Conservation (phyloP, 129 eudicot species). For the Centella asiatica region DNA sequence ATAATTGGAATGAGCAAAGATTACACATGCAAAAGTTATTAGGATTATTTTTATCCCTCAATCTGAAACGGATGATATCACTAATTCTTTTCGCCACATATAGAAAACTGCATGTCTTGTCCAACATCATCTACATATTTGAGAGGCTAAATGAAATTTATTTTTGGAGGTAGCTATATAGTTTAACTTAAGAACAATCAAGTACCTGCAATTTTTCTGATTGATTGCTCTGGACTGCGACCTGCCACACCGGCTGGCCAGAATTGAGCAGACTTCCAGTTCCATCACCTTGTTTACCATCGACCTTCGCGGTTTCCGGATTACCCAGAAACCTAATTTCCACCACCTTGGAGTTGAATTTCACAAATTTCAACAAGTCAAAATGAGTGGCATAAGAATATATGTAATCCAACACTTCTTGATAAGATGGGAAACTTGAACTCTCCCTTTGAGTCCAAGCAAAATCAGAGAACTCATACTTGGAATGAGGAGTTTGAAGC, state of each 20-base stretch:
- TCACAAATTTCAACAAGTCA: constrained; percentile 60
- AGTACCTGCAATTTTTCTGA: constrained; percentile 41
- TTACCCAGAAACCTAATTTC: constrained; percentile 57
- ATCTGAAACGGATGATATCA: no score
- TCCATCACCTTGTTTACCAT: constrained; percentile 10
- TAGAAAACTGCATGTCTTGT: background rate
- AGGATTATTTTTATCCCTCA: no score
- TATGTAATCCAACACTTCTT: constrained; percentile 65
- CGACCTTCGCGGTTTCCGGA: background rate
- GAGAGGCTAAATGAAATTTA: no score
- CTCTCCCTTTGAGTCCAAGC: constrained; percentile 82
- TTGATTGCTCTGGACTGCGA: constrained; percentile 48
- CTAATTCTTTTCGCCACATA: no score
- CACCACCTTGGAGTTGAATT: constrained; percentile 71
- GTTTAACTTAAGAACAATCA: background rate
- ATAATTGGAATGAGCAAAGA: no score
- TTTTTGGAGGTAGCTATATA: no score
- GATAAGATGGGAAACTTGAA: constrained; percentile 52
- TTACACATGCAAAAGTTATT: no score
- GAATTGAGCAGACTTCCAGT: constrained; percentile 24
- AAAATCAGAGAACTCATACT: constrained; percentile 89
- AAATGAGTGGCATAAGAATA: constrained; percentile 67
- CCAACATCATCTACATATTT: background rate
- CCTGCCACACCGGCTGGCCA: constrained; percentile 37
- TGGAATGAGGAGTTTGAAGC: constrained; percentile 91